Conservation (phyloP, 2,329 filamentous ascomycete species). For the Botrytis pseudocinerea region DNA sequence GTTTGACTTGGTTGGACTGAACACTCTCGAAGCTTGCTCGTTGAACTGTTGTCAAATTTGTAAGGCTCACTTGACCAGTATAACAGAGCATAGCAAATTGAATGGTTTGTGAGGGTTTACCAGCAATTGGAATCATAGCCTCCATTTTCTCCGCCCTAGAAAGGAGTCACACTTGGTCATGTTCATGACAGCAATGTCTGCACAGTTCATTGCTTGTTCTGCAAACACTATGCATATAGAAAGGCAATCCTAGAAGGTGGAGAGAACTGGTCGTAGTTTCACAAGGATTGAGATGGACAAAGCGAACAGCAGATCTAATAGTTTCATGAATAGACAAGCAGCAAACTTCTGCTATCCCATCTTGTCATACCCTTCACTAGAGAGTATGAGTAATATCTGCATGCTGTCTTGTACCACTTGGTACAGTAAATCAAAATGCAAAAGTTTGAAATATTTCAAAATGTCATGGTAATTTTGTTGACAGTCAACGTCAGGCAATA, state of each 20-base stretch:
- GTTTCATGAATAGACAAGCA: constrained; percentile 1
- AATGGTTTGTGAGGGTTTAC: not conserved
- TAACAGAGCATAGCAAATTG: not conserved
- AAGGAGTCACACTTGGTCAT: constrained; percentile 9
- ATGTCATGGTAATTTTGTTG: not conserved
- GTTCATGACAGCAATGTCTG: not conserved
- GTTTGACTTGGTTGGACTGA: not conserved
- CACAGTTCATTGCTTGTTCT: not conserved
- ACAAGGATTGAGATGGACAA: not conserved
- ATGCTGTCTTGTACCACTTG: not conserved
- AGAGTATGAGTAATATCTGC: constrained; percentile 1
- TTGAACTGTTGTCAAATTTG: not conserved
- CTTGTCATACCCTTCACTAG: not conserved
- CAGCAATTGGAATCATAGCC: not conserved
- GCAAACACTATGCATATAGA: constrained; percentile 9
- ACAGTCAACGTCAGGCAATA: not conserved
- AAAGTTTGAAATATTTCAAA: not conserved
- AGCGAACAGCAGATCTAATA: not conserved
- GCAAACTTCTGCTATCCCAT: not conserved
- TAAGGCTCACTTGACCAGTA: not conserved
- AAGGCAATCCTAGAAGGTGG: not conserved
- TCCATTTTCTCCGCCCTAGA: not conserved
- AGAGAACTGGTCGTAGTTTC: not conserved
- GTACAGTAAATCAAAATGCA: not conserved
- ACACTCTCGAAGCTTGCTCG: not conserved